These are phyloP conservation scores for Cornus kousa DNA, from an alignment of 148 eudicot species.

Conservation along the genomic window DNA sequence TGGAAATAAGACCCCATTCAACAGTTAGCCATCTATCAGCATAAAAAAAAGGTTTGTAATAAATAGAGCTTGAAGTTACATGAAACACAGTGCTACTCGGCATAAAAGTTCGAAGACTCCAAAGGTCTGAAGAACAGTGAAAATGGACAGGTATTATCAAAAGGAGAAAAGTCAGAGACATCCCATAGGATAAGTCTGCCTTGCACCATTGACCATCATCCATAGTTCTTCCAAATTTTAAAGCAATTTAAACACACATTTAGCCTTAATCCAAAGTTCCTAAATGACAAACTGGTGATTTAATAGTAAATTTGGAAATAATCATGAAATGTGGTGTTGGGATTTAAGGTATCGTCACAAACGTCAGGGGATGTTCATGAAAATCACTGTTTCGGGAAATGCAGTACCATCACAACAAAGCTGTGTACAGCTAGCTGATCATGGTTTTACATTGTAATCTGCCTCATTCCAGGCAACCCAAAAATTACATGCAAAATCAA, in stretches of 20 bases:
- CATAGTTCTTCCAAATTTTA: background rate
- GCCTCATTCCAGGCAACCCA: background rate
- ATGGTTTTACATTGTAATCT: background rate
- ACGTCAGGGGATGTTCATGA: background rate
- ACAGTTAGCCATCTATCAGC: too few species aligned
- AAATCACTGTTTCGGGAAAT: background rate
- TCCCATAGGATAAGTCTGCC: background rate
- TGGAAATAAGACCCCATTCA: too few species aligned
- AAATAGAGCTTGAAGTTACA: background rate
- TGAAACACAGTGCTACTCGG: background rate
- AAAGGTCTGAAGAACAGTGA: background rate
- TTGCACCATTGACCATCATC: background rate
- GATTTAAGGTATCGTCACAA: background rate
- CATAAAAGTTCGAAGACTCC: background rate
- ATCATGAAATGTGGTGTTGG: background rate
- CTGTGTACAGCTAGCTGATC: background rate
- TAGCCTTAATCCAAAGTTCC: background rate
- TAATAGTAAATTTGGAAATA: background rate
- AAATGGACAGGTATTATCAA: background rate
- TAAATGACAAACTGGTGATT: background rate
- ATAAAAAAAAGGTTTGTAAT: background rate
- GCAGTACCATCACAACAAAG: too few species aligned
- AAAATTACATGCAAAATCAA: constrained; percentile 4
- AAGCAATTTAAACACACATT: background rate
- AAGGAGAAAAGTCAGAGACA: background rate